Evolutionary conservation across 1,284 basidiomycete species (phyloP), one percentile per base, ranked within the genome.

Genomic region (Thecaphora thlaspeos): DNA sequence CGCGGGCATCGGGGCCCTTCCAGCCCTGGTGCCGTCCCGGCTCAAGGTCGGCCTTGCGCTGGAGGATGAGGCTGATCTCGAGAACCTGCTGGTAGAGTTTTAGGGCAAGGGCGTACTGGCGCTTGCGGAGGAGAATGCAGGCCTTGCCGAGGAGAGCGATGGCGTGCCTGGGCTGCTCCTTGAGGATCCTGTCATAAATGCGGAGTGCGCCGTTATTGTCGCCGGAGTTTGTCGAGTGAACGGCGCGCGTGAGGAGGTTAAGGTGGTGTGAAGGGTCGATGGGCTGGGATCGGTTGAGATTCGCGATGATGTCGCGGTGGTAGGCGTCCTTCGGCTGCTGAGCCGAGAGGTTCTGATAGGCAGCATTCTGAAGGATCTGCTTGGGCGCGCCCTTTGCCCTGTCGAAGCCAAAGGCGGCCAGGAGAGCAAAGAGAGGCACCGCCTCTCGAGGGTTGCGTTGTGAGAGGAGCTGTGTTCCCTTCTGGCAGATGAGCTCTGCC

Each of bases 91-190:
- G 75, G 52, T 76, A 77, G 40, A 68, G 55, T 34, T 58, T 61
- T 40, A 77, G 65, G 4, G 74, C 72, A 4, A 52, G 52, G 14
- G 58, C 50, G 39, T 64, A 76, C 41, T 68, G 63, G 4, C 67
- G 65, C 44, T 58, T 63, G 2, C 74, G 63, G 15, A 77, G 67
- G 32, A 65, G 63, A 22, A 72, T 59, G 55, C 71, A 73, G 1
- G 71, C 75, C 42, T 70, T 71, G 36, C 72, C 75, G 24, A 77
- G 61, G 4, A 73, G 54, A 23, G 75, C 75, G 24, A 76, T 47
- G 3, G 66, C 58, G 42, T 77, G 65, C 14, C 46, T 14, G 9
- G 67, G 58, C 18, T 67, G 55, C 28, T 57, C 51, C 28, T 54
- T 40, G 42, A 74, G 64, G 42, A 72, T 55, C 44, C 43, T 55